A percentile compares a stretch with the other conserved stretches of the same genome.
phyloP scores from a whole-genome alignment of 192 early-diverging fungal species.

The Umbelopsis sp. region DNA sequence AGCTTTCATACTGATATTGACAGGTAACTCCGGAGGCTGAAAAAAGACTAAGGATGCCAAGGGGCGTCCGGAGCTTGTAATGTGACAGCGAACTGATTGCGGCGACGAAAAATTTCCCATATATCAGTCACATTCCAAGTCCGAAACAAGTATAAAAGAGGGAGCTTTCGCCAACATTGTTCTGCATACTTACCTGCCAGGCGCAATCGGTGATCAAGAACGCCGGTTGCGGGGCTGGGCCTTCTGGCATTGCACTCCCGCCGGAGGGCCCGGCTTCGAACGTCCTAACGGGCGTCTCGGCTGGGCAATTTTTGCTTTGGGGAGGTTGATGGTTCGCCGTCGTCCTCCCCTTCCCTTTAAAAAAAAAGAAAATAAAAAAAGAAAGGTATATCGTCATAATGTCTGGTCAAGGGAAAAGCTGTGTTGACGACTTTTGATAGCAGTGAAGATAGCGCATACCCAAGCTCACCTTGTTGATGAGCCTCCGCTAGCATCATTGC shows the following conservation, averaged over 20 bases:
- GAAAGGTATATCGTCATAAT: neutral
- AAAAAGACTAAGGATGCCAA: too few relatives aligned
- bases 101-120: neutral
- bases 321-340: constrained; percentile 19
- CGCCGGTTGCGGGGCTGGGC: constrained; percentile 21
- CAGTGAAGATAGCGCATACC: too few relatives aligned
- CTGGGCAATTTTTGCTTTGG: constrained; percentile 24
- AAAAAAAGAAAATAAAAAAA: constrained; percentile 5
- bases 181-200: constrained; percentile 23
- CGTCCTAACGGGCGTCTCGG: constrained; percentile 22
- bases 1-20: too few relatives aligned
- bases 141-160: constrained; percentile 8
- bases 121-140: neutral
- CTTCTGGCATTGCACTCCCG: constrained; percentile 22
- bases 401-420: too few relatives aligned
- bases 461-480: too few relatives aligned
- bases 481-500: too few relatives aligned
- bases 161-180: neutral
- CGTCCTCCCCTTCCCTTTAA: constrained; percentile 14
- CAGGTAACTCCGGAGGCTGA: too few relatives aligned
- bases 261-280: constrained; percentile 22
- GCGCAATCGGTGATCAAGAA: constrained; percentile 21
- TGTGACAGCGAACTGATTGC: neutral
- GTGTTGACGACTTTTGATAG: too few relatives aligned
- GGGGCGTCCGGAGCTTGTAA: too few relatives aligned